Conservation (phyloP, 1,284 basidiomycete species). For the Leccinum griseonigrum region DNA sequence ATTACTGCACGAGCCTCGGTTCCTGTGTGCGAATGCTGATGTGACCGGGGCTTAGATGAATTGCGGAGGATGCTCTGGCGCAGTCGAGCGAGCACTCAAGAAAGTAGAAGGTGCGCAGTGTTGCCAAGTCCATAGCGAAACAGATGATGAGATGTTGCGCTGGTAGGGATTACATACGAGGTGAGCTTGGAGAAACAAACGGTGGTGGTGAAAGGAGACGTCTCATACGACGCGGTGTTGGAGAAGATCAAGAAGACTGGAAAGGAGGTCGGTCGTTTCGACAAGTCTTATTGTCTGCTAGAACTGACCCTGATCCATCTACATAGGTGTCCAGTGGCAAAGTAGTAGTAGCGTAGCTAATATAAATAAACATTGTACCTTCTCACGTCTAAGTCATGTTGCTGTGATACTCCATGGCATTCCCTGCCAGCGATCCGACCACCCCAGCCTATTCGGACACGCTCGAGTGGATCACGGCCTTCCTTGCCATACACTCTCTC, state of each 20-base stretch:
- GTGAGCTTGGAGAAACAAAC: slow-evolving; percentile 70
- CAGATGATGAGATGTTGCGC: slow-evolving; percentile 3
- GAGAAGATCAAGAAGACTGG: slow-evolving; percentile 86
- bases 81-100: slow-evolving; percentile 68
- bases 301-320: neutral
- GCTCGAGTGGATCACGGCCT: slow-evolving; percentile 54
- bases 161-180: slow-evolving; percentile 53
- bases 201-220: slow-evolving; percentile 65
- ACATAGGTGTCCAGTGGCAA: too few species aligned
- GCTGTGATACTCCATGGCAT: slow-evolving; percentile 31
- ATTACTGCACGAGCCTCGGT: neutral
- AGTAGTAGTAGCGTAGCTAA: neutral
- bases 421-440: slow-evolving; percentile 11
- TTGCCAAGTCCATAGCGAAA: neutral
- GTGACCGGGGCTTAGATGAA: slow-evolving; percentile 58
- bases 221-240: slow-evolving; percentile 64
- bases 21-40: neutral
- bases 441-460: slow-evolving; percentile 45
- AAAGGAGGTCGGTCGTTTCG: slow-evolving; percentile 56
- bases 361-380: neutral
- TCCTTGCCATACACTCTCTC: slow-evolving; percentile 52
- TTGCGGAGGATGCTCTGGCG: slow-evolving; percentile 79
- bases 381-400: too few species aligned
- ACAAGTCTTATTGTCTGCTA: neutral
- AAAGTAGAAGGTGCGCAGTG: slow-evolving; percentile 59